Evolutionary conservation across 1,284 basidiomycete species (phyloP).

Genomic region (Malassezia pachydermatis): DNA sequence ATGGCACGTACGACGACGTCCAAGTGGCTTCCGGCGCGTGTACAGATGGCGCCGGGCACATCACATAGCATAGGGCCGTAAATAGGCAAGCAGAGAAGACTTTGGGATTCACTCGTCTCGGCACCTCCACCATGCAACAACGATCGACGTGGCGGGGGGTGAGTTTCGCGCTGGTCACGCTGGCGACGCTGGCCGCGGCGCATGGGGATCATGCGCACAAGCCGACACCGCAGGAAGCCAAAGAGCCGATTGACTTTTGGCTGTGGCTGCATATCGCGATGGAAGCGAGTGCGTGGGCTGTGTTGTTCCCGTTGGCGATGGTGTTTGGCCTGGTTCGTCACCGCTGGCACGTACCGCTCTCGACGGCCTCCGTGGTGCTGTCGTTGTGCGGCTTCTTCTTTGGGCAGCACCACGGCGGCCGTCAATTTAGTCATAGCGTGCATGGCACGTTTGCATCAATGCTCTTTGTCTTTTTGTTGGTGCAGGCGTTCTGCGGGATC

Average conservation of each 20-base stretch:
- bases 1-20: not conserved
- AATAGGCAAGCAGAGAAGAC: too few relatives aligned
- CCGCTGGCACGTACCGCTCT: constrained; percentile 40
- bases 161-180: not conserved
- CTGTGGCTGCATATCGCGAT: constrained; percentile 42
- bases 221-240: constrained; percentile 24
- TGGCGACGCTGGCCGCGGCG: constrained; percentile 9
- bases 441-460: constrained; percentile 40
- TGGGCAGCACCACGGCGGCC: constrained; percentile 36
- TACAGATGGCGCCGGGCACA: not conserved
- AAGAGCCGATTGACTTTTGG: constrained; percentile 37
- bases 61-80: too few relatives aligned
- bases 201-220: constrained; percentile 31
- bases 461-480: constrained; percentile 31
- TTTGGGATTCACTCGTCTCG: too few relatives aligned
- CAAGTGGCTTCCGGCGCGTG: not conserved
- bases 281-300: constrained; percentile 33
- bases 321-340: constrained; percentile 43
- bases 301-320: constrained; percentile 42
- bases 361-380: constrained; percentile 26
- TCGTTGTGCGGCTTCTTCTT: constrained; percentile 40
- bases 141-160: not conserved
- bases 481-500: constrained; percentile 65
- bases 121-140: not conserved
- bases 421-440: constrained; percentile 39